phyloP scores from a whole-genome alignment of 2,329 filamentous ascomycete species.

The Sordariomycetes sp. region DNA sequence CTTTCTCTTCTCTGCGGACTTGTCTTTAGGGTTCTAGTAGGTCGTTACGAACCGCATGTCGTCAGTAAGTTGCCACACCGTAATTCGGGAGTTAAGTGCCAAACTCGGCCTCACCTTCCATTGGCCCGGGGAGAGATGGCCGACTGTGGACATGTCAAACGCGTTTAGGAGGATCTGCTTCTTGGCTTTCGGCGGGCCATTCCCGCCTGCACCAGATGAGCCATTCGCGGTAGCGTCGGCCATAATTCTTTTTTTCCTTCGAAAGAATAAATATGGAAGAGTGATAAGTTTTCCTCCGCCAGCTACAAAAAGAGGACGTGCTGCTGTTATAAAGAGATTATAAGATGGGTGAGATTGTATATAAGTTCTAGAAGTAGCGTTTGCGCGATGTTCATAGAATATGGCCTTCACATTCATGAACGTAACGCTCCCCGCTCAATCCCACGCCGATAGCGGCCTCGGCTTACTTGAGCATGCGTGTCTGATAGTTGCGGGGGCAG shows the following conservation, averaged over 20 bases:
- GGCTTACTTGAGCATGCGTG: too few species aligned
- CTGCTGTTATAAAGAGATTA: too few species aligned
- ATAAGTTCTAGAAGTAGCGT: too few species aligned
- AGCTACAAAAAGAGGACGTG: too few species aligned
- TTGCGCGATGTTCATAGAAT: too few species aligned
- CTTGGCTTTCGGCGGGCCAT: background rate
- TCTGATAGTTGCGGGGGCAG: too few species aligned
- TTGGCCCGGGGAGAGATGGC: constrained; percentile 54
- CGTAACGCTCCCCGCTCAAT: too few species aligned
- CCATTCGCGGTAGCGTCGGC: background rate
- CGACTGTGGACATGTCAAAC: constrained; percentile 56
- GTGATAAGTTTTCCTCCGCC: too few species aligned
- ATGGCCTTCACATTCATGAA: too few species aligned
- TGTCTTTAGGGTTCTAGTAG: constrained; percentile 45
- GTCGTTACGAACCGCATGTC: background rate
- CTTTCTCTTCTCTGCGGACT: constrained; percentile 47
- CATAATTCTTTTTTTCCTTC: background rate
- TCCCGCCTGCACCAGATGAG: background rate
- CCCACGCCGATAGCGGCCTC: too few species aligned
- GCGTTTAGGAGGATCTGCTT: constrained; percentile 46
- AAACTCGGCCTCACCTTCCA: constrained; percentile 27
- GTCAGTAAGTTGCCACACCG: background rate
- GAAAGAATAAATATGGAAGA: too few species aligned
- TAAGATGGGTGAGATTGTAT: too few species aligned
- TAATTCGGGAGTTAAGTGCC: background rate